Base-by-base conservation (phyloP, 2,329 filamentous ascomycete genomes). In the Fusarium secorum region DNA sequence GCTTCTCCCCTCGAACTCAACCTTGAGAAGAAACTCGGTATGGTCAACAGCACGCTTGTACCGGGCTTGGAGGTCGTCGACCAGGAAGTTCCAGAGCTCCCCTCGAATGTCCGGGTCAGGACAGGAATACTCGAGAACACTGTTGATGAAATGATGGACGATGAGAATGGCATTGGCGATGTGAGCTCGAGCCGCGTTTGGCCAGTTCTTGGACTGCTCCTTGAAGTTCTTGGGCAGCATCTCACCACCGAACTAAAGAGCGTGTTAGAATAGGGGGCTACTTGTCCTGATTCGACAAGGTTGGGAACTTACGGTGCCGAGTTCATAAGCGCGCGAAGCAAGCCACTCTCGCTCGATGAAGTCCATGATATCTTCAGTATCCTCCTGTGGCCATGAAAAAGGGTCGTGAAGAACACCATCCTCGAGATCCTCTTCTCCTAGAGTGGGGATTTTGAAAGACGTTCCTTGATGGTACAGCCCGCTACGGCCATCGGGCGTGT, bases 181-280 rank as follows among this genome's bases (percentile, higher is more conserved):
- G 64, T 90, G 87, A 0, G 79, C 81, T 0, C 82, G 63, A 0
- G 85, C 82, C 3, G 91, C 73, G 0, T 64, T 49, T 0, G 79
- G 72, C 89, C 89, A 91, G 20, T 86, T 88, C 17, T 72, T 66
- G 0, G 88, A 84, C 61, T 91, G 88, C 36, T 84, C 82, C 32
- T 83, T 83, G 76, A 91, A 89, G 0, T 81, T 78, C 0, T 75
- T 79, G 0, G 81, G 76, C 0, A 90, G 74, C 18, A 89, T 66
- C 0, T 78, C 69, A 1, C 79, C 77, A 15, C 78, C 75, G 39
- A 84, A 84, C 81, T 61, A 3, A 36, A 11, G 18, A 20, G 4
- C 11, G 2, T 7, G 35, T 36, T 20, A 36, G 35, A 18, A 35
- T 35, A 35, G 33, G 33, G 33, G 15, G 33, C 15, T 35, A 5